A percentile compares a stretch with the other conserved stretches of the same genome.
Evolutionary conservation across 1,284 basidiomycete genomes (phyloP).

Genomic region (Inonotus hispidus): DNA sequence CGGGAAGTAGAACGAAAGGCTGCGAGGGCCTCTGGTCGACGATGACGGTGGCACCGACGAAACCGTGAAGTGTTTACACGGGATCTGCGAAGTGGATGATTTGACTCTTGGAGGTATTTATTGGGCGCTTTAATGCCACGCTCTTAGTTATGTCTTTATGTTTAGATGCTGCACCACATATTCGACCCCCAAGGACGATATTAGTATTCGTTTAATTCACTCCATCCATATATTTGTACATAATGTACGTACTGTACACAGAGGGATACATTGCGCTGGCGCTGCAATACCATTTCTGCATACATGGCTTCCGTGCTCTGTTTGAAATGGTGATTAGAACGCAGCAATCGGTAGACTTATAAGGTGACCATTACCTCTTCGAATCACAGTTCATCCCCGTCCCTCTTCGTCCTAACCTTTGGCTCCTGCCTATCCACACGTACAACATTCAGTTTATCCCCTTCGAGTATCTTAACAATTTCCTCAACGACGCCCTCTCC

Average conservation of each 20-base stretch:
- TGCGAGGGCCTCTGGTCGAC: background rate
- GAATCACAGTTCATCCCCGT: constrained; percentile 14
- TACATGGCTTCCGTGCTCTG: too few species aligned
- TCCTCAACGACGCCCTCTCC: constrained; percentile 24
- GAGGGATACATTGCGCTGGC: background rate
- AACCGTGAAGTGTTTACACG: too few species aligned
- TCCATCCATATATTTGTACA: background rate
- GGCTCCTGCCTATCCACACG: constrained; percentile 30
- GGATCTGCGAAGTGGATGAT: too few species aligned
- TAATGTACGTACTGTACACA: background rate
- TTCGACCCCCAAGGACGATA: background rate
- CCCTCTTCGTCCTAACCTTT: constrained; percentile 25
- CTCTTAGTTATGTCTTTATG: background rate
- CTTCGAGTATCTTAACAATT: constrained; percentile 23
- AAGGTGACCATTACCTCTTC: background rate
- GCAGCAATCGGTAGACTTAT: background rate
- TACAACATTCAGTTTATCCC: constrained; percentile 23
- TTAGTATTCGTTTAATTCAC: background rate
- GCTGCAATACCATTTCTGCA: background rate
- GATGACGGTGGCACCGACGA: background rate
- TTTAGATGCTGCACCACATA: too few species aligned
- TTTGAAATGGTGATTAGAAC: too few species aligned
- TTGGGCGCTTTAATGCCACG: background rate
- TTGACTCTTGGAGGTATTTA: background rate
- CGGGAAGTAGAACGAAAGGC: constrained; percentile 28